These are phyloP conservation scores for Fusarium verrucosum DNA, from an alignment of 2,329 filamentous ascomycete genomes.

Conservation along the genomic window DNA sequence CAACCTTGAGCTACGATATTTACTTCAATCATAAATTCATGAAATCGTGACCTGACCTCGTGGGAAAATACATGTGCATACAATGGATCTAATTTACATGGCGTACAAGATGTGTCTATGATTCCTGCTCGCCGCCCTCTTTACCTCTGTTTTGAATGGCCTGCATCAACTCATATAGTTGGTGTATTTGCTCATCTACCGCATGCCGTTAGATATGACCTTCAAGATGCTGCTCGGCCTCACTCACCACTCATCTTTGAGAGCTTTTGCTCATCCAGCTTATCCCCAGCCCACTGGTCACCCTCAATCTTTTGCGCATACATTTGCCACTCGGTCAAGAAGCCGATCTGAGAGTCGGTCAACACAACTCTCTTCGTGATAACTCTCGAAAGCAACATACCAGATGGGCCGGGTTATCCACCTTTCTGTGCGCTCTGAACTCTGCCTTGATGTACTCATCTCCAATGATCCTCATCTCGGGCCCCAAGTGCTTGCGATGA, in stretches of 20 bases:
- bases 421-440: slow-evolving; percentile 82
- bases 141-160: slow-evolving; percentile 66
- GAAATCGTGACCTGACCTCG: too few species aligned
- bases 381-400: slow-evolving; percentile 58
- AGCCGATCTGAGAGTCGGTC: slow-evolving; percentile 75
- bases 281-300: slow-evolving; percentile 83
- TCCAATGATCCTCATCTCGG: slow-evolving; percentile 81
- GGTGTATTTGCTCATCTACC: slow-evolving; percentile 88
- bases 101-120: slow-evolving; percentile 29
- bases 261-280: slow-evolving; percentile 82
- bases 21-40: too few species aligned
- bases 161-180: slow-evolving; percentile 94
- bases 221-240: not conserved
- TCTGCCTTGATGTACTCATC: slow-evolving; percentile 95
- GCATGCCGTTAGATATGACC: slow-evolving; percentile 6
- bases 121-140: slow-evolving; percentile 41
- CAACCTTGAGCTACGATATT: too few species aligned
- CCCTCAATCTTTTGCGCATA: slow-evolving; percentile 95
- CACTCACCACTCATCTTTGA: slow-evolving; percentile 90
- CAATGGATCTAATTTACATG: slow-evolving; percentile 22
- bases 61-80: not conserved
- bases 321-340: slow-evolving; percentile 94
- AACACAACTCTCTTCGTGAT: not conserved
- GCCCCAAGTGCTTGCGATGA: slow-evolving; percentile 80
- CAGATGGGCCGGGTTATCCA: slow-evolving; percentile 93